These are phyloP conservation scores for Nepenthes gracilis DNA, from an alignment of 148 eudicot species.

Conservation along the genomic window DNA sequence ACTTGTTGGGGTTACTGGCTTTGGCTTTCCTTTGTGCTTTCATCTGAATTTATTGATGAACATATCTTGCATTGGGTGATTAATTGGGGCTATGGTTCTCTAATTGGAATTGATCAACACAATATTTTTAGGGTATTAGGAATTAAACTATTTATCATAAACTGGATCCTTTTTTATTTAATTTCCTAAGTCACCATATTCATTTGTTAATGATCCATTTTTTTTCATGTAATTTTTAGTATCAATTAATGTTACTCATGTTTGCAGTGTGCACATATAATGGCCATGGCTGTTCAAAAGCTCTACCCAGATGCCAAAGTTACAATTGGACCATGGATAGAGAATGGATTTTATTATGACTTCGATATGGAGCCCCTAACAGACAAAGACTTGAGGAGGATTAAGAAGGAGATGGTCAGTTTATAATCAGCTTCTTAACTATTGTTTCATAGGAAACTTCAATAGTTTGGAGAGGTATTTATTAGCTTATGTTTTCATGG, in stretches of 20 bases:
- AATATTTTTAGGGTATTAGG: too few relatives aligned
- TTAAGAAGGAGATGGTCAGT: slow-evolving; percentile 99
- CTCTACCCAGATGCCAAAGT: slow-evolving; percentile 92
- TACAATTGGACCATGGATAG: slow-evolving; percentile 99
- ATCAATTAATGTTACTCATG: not conserved
- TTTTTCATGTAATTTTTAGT: not conserved
- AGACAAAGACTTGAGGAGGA: slow-evolving; percentile 83
- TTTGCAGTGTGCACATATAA: slow-evolving; percentile 99
- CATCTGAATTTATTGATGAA: too few relatives aligned
- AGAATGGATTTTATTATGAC: slow-evolving; percentile 94
- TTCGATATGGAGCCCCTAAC: slow-evolving; percentile 97
- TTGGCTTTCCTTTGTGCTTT: too few relatives aligned
- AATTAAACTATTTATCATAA: too few relatives aligned
- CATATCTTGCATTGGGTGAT: too few relatives aligned
- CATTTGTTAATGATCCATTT: not conserved
- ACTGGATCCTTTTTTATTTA: too few relatives aligned
- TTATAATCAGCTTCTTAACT: slow-evolving; percentile 8
- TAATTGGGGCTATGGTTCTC: too few relatives aligned
- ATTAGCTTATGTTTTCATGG: slow-evolving; percentile 47
- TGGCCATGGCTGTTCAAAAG: slow-evolving; percentile 99
- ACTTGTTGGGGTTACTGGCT: too few relatives aligned
- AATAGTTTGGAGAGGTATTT: slow-evolving; percentile 27
- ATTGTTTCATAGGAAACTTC: slow-evolving; percentile 6
- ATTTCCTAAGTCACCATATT: not conserved
- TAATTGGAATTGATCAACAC: too few relatives aligned